These are phyloP conservation scores for Metschnikowia aberdeeniae DNA, from an alignment of 805 yeast genomes.

Conservation along the genomic window DNA sequence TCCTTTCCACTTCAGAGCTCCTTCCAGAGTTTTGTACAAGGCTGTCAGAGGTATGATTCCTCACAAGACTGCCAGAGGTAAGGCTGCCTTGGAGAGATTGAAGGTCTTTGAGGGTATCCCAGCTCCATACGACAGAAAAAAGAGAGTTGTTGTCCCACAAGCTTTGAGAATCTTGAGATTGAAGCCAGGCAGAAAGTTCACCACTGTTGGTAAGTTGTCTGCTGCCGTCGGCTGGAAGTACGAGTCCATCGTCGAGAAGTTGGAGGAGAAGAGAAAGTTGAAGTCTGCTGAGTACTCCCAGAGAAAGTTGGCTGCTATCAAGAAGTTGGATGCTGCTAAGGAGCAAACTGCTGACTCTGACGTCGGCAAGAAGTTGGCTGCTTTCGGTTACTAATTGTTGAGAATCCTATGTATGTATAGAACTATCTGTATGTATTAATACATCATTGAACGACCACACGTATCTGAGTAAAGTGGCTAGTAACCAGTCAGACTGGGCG, in stretches of 20 bases:
- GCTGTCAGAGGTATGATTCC: constrained; percentile 99
- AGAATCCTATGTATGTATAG: constrained; percentile 13
- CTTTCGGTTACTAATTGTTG: constrained; percentile 85
- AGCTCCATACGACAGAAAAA: constrained; percentile 99
- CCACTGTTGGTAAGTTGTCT: constrained; percentile 95
- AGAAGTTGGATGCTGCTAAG: constrained; percentile 85
- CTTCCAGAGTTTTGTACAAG: constrained; percentile 99
- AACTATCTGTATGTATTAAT: constrained; percentile 15
- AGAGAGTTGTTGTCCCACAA: constrained; percentile 99
- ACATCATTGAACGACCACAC: constrained; percentile 12
- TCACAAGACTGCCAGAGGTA: constrained; percentile 99
- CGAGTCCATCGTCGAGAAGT: constrained; percentile 95
- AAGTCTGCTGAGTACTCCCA: constrained; percentile 99
- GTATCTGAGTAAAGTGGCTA: no score
- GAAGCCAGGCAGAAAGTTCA: constrained; percentile 99
- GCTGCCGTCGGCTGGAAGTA: constrained; percentile 99
- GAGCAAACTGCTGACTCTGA: constrained; percentile 86
- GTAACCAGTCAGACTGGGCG: no score
- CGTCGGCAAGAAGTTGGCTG: constrained; percentile 89
- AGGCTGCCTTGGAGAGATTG: constrained; percentile 98
- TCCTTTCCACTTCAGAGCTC: constrained; percentile 99
- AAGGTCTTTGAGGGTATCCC: constrained; percentile 99
- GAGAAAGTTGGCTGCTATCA: constrained; percentile 93
- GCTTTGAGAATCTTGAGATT: constrained; percentile 98
- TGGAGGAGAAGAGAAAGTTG: constrained; percentile 99